Conservation (phyloP, 169 alveolate species). For the Plasmodium coatneyi region DNA sequence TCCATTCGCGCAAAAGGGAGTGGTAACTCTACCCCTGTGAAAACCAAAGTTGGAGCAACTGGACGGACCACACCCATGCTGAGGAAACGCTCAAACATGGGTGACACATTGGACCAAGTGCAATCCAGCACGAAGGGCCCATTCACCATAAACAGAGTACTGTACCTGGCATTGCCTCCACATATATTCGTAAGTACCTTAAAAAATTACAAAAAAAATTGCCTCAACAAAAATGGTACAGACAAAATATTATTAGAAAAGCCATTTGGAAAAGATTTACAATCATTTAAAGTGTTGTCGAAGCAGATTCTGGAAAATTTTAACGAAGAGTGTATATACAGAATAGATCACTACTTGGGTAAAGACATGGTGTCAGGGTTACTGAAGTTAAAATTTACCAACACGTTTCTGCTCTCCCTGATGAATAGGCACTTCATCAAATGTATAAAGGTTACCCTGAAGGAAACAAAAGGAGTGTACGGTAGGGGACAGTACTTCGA, state of each 20-base stretch:
- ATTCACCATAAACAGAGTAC: slow-evolving; percentile 56
- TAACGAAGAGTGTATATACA: slow-evolving; percentile 76
- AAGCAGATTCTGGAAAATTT: slow-evolving; percentile 75
- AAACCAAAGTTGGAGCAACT: not conserved
- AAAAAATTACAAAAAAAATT: slow-evolving; percentile 39
- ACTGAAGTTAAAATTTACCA: slow-evolving; percentile 79
- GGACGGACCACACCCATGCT: not conserved
- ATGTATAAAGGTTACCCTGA: slow-evolving; percentile 78
- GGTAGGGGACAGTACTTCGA: slow-evolving; percentile 85
- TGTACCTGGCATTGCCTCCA: slow-evolving; percentile 83
- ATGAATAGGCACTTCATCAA: slow-evolving; percentile 78
- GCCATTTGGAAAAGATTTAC: slow-evolving; percentile 82
- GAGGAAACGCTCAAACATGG: not conserved
- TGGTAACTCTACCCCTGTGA: not conserved
- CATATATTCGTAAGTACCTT: slow-evolving; percentile 75
- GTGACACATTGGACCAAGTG: slow-evolving; percentile 2
- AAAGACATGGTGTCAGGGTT: slow-evolving; percentile 83
- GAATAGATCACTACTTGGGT: slow-evolving; percentile 85
- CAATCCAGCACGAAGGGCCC: not conserved
- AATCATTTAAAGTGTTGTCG: slow-evolving; percentile 75
- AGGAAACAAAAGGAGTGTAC: slow-evolving; percentile 74
- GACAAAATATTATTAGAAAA: slow-evolving; percentile 80
- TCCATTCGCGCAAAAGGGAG: not conserved
- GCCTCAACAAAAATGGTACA: slow-evolving; percentile 71
- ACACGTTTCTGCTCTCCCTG: slow-evolving; percentile 76